Conservation (phyloP, 148 eudicot genomes). For the Nyssa sinensis region DNA sequence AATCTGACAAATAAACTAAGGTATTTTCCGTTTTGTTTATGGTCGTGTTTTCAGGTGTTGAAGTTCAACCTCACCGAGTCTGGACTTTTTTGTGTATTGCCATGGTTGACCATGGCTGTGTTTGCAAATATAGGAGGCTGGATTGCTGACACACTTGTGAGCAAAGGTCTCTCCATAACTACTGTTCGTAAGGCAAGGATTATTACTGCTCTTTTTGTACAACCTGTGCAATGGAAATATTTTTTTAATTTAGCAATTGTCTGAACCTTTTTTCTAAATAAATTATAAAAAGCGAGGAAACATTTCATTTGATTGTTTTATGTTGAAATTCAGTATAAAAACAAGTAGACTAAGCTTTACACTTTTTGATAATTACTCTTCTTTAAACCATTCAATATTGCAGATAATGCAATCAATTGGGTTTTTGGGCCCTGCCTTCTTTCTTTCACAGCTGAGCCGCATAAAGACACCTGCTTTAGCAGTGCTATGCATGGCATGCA, state of each 20-base stretch:
- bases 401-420: constrained; percentile 99
- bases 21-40: constrained; percentile 14
- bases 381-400: constrained; percentile 11
- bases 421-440: constrained; percentile 94
- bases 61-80: constrained; percentile 96
- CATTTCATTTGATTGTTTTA: neutral
- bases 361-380: neutral
- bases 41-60: constrained; percentile 62
- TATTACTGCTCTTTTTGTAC: neutral
- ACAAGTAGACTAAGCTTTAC: neutral
- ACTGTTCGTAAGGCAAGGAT: constrained; percentile 82
- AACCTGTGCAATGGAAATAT: neutral
- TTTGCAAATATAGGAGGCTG: constrained; percentile 98
- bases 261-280: neutral
- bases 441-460: constrained; percentile 73
- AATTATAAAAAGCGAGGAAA: neutral
- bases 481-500: constrained; percentile 95
- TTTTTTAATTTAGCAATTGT: neutral
- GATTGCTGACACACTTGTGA: constrained; percentile 94
- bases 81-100: constrained; percentile 80
- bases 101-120: constrained; percentile 98
- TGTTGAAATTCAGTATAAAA: neutral
- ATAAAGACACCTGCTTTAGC: constrained; percentile 88
- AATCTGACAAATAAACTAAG: constrained; percentile 19
- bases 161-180: constrained; percentile 80